Evolutionary conservation across 2,329 filamentous ascomycete genomes (phyloP).

Genomic region (Cladosporium sphaerospermum): DNA sequence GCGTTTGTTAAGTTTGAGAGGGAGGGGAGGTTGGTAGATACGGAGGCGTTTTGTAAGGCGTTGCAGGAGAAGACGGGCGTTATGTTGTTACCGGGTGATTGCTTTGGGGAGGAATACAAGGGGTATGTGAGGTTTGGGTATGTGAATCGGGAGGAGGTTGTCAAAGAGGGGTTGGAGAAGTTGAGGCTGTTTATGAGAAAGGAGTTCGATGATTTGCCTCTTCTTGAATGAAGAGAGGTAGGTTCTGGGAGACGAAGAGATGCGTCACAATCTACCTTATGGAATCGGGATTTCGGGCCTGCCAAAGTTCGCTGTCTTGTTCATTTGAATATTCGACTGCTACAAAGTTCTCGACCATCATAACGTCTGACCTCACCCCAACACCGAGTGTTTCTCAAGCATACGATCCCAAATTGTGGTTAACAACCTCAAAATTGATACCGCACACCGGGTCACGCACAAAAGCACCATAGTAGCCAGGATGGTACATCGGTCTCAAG

Average conservation of each 20-base stretch:
- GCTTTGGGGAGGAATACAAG: slow-evolving; percentile 68
- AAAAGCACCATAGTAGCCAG: slow-evolving; percentile 14
- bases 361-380: no score
- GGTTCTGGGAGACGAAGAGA: not conserved
- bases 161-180: slow-evolving; percentile 58
- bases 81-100: slow-evolving; percentile 68
- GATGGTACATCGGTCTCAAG: slow-evolving; percentile 10
- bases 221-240: slow-evolving; percentile 14
- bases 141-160: slow-evolving; percentile 62
- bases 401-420: not conserved
- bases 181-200: slow-evolving; percentile 51
- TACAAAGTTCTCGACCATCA: no score
- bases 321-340: no score
- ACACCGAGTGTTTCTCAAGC: no score
- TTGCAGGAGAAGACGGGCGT: slow-evolving; percentile 64
- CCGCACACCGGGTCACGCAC: slow-evolving; percentile 13
- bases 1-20: slow-evolving; percentile 66
- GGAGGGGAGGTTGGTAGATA: slow-evolving; percentile 59
- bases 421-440: slow-evolving; percentile 12
- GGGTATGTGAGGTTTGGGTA: slow-evolving; percentile 76
- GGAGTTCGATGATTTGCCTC: slow-evolving; percentile 47
- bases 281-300: no score
- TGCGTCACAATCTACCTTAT: no score
- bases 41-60: slow-evolving; percentile 64
- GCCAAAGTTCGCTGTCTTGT: no score